Base-by-base conservation (phyloP, 495 filamentous ascomycete genomes). In the Penicillium odoratum region DNA sequence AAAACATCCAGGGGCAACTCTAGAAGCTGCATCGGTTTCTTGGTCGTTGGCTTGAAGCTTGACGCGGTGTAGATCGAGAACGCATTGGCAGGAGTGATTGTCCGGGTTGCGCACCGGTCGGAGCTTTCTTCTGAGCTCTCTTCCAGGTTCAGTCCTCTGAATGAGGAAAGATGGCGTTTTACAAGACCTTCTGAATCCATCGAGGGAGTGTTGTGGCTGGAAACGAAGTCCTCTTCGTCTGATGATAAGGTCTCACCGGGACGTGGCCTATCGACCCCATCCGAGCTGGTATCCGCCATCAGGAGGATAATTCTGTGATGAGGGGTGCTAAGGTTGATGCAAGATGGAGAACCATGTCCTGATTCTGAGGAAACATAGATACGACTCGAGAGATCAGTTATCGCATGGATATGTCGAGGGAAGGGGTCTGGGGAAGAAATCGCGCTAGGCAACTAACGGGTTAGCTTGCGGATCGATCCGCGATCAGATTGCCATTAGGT, bases 1-100 rank as follows among this genome's bases (percentile, higher is more conserved):
- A 98, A 70, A 18, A 97, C 83, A 70, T 98, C 93, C 57, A 95
- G 74, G 1, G 93, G 93, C 10, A 98, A 80, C 61, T 96, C 89
- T 7, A 97, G 78, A 30, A 98, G 78, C 16, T 78, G 76, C 31
- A 87, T 64, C 16, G 77, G 78, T 26, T 65, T 69, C 13, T 66
- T 69, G 42, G 53, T 25, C 40, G n/a, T 51, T 26, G 38, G 33
- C 51, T 46, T 51, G 13, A 13, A 16, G 29, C 25, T 54, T 42
- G 42, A 48, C 4, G 28, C 40, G 5, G 34, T 44, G 30, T 56
- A 42, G 29, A 53, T 53, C 7, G 47, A 56, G 11, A 38, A 45
- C 29, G 34, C 43, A 5, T 48, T 62, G 44, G 36, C 53, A 33
- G 61, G 42, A 31, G 52, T 56, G 9, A 30, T 57, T 40, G 51